Conservation (phyloP, 371 early-diverging fungal genomes). For the Haplosporangium sp. region DNA sequence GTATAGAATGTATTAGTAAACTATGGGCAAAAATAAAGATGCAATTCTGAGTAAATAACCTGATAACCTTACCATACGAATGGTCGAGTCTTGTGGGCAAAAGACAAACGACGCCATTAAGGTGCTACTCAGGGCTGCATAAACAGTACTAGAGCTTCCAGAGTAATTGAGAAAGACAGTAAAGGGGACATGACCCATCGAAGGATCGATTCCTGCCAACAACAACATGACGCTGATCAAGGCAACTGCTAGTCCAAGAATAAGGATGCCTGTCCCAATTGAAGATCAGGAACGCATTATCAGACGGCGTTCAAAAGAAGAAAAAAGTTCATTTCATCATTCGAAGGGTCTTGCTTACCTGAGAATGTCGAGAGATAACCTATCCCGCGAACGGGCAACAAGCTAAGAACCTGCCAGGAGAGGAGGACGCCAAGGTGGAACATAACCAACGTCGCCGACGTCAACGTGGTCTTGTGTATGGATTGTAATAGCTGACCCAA, state of each 20-base stretch:
- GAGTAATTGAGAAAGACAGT: constrained; percentile 41
- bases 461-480: constrained; percentile 15
- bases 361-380: constrained; percentile 27
- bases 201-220: constrained; percentile 20
- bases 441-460: constrained; percentile 36
- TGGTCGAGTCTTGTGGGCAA: constrained; percentile 35
- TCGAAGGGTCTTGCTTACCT: constrained; percentile 11
- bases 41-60: background rate
- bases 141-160: constrained; percentile 26
- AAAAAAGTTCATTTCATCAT: background rate
- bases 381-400: constrained; percentile 23
- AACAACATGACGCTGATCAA: constrained; percentile 33
- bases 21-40: background rate
- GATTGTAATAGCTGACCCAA: constrained; percentile 30
- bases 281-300: background rate
- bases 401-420: constrained; percentile 37
- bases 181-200: constrained; percentile 36
- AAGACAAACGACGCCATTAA: constrained; percentile 40
- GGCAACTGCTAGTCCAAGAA: constrained; percentile 33
- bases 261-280: constrained; percentile 15
- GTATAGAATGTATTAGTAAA: background rate
- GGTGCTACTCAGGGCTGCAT: constrained; percentile 35
- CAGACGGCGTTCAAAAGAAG: background rate
- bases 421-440: constrained; percentile 38
- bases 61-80: constrained; percentile 26